A percentile compares a stretch with the other conserved stretches of the same genome.
These are phyloP conservation scores for Citrus reticulata DNA, from an alignment of 345 rosid species.

Conservation along the genomic window DNA sequence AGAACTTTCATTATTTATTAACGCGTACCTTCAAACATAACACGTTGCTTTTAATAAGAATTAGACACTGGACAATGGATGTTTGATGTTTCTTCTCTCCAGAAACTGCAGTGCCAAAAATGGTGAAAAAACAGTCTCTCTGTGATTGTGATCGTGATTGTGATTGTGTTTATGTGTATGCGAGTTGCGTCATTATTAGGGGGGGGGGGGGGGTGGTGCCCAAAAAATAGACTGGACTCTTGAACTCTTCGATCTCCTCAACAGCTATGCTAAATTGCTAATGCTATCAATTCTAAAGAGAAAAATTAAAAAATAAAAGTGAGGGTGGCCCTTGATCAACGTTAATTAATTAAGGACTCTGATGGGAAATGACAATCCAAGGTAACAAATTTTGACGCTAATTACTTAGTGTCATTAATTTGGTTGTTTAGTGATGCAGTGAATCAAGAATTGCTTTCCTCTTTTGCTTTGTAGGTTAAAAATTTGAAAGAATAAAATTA, in stretches of 20 bases:
- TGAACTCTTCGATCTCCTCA: not conserved
- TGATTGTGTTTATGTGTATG: not conserved
- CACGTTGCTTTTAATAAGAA: too few relatives aligned
- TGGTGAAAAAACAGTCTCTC: not conserved
- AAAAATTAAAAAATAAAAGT: not conserved
- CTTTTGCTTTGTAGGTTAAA: too few relatives aligned
- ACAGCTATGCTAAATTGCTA: not conserved
- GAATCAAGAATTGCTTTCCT: too few relatives aligned
- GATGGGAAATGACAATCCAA: constrained; percentile 16
- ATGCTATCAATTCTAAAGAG: not conserved
- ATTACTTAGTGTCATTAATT: not conserved
- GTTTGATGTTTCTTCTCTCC: too few relatives aligned
- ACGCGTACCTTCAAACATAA: too few relatives aligned
- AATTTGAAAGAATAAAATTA: too few relatives aligned
- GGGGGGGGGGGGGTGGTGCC: not conserved
- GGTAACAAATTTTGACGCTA: not conserved
- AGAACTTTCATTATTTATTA: too few relatives aligned
- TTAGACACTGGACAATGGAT: too few relatives aligned
- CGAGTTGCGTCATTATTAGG: not conserved
- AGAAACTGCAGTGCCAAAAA: not conserved
- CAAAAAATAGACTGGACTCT: not conserved
- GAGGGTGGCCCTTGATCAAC: not conserved
- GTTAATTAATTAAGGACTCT: not conserved
- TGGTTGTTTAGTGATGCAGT: not conserved
- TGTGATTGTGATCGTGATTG: too few relatives aligned